phyloP scores from a whole-genome alignment of 176 grass and related monocot genomes.

The Ensete ventricosum region DNA sequence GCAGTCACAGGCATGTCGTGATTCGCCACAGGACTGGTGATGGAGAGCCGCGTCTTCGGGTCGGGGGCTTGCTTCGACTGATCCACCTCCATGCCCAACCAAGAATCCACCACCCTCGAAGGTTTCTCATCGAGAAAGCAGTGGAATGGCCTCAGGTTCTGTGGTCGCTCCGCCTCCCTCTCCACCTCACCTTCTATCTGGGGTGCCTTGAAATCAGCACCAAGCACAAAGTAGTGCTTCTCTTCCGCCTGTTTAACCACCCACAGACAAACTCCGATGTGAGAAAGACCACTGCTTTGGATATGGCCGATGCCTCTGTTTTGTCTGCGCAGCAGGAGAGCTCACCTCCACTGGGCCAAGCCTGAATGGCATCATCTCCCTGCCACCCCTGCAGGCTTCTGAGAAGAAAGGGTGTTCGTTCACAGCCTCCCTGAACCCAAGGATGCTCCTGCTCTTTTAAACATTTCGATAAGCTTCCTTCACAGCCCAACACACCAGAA shows the following conservation, averaged over 20 bases:
- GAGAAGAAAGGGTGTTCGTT: slow-evolving; percentile 18
- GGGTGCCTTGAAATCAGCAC: slow-evolving; percentile 21
- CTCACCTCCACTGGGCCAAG: background rate
- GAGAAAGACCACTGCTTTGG: slow-evolving; percentile 1
- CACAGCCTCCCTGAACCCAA: slow-evolving; percentile 15
- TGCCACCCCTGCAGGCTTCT: background rate
- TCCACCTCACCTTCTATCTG: slow-evolving; percentile 9
- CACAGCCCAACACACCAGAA: background rate
- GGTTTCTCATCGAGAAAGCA: slow-evolving; percentile 30
- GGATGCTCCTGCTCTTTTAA: slow-evolving; percentile 3
- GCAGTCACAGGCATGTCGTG: slow-evolving; percentile 4
- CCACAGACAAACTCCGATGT: slow-evolving; percentile 11
- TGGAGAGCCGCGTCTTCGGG: slow-evolving; percentile 14
- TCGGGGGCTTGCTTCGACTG: background rate
- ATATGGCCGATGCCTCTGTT: background rate
- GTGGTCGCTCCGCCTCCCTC: background rate
- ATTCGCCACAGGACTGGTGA: slow-evolving; percentile 4
- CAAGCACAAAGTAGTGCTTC: slow-evolving; percentile 13
- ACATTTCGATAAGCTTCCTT: background rate
- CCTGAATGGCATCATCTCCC: background rate
- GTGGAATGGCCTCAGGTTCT: slow-evolving; percentile 27
- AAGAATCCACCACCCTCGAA: background rate
- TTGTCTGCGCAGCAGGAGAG: background rate
- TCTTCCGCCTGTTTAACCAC: slow-evolving; percentile 17
- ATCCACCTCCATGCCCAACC: slow-evolving; percentile 1